Evolutionary conservation across 2,329 filamentous ascomycete genomes (phyloP).

Genomic region (Calonectria henricotiae): DNA sequence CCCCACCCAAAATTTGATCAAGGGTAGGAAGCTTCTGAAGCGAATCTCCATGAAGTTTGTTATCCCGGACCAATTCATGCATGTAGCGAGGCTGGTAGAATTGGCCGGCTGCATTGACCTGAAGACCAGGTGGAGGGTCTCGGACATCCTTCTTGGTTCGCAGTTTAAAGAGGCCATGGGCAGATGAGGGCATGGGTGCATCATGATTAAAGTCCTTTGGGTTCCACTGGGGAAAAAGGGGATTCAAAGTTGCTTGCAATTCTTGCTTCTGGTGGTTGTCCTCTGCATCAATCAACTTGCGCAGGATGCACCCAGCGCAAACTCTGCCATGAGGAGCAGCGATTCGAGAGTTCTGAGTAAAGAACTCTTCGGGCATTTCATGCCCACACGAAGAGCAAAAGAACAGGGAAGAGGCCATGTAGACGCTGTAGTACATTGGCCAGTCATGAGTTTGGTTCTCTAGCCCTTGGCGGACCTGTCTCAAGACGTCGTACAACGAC

Average conservation of each 20-base stretch:
- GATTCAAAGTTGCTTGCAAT: conserved; percentile 41
- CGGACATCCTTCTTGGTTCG: conserved; percentile 39
- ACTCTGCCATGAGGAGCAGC: conserved; percentile 36
- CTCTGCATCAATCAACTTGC: conserved; percentile 53
- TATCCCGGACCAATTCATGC: conserved; percentile 47
- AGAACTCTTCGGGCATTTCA: conserved; percentile 56
- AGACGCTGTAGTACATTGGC: conserved; percentile 47
- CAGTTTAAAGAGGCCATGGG: conserved; percentile 46
- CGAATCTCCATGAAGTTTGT: conserved; percentile 53
- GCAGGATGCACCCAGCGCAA: conserved; percentile 56
- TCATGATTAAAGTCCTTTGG: conserved; percentile 52
- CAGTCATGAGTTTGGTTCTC: conserved; percentile 47
- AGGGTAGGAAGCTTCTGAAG: conserved; percentile 54
- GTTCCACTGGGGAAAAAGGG: conserved; percentile 53
- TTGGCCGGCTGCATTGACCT: conserved; percentile 38
- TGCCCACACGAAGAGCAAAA: conserved; percentile 59
- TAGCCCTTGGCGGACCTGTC: conserved; percentile 53
- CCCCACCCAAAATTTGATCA: conserved; percentile 34
- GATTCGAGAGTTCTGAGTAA: conserved; percentile 27
- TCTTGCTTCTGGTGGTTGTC: conserved; percentile 51
- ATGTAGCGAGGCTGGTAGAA: conserved; percentile 30
- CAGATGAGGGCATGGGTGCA: conserved; percentile 51
- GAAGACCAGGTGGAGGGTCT: conserved; percentile 8
- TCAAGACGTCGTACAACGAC: conserved; percentile 56
- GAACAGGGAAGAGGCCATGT: conserved; percentile 48